These are phyloP conservation scores for Puccinia coronata DNA, from an alignment of 1,284 basidiomycete genomes.

Conservation along the genomic window DNA sequence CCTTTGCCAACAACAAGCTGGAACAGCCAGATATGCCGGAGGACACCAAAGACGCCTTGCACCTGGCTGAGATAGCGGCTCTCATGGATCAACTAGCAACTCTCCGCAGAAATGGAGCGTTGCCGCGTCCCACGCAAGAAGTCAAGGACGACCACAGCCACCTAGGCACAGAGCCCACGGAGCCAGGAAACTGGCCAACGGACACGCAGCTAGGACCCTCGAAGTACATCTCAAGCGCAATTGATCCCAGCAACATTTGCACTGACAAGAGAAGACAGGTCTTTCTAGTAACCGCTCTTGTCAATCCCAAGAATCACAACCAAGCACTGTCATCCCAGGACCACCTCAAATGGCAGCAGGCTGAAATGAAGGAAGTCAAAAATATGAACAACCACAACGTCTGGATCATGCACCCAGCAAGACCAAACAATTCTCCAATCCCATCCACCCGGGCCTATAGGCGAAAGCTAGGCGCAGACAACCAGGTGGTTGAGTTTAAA, in stretches of 20 bases:
- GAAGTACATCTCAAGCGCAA: too few species aligned
- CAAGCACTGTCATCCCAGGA: background rate
- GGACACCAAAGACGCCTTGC: too few species aligned
- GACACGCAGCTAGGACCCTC: too few species aligned
- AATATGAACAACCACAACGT: constrained; percentile 3
- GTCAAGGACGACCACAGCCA: too few species aligned
- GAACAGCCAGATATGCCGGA: too few species aligned
- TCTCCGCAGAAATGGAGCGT: too few species aligned
- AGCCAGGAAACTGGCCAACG: too few species aligned
- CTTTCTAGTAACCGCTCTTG: background rate
- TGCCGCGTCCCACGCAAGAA: too few species aligned
- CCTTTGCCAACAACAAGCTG: background rate
- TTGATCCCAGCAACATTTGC: background rate
- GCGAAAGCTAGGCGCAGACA: background rate
- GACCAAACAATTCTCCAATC: background rate
- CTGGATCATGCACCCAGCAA: background rate
- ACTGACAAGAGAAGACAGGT: background rate
- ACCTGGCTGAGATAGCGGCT: too few species aligned
- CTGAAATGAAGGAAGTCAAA: background rate
- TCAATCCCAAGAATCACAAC: background rate
- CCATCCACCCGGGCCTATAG: background rate
- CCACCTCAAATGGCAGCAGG: background rate
- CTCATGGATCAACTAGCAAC: too few species aligned
- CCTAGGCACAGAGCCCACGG: too few species aligned
- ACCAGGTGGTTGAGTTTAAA: constrained; percentile 39